phyloP scores from a whole-genome alignment of 176 grass and related monocot species.

The Carex scoparia region DNA sequence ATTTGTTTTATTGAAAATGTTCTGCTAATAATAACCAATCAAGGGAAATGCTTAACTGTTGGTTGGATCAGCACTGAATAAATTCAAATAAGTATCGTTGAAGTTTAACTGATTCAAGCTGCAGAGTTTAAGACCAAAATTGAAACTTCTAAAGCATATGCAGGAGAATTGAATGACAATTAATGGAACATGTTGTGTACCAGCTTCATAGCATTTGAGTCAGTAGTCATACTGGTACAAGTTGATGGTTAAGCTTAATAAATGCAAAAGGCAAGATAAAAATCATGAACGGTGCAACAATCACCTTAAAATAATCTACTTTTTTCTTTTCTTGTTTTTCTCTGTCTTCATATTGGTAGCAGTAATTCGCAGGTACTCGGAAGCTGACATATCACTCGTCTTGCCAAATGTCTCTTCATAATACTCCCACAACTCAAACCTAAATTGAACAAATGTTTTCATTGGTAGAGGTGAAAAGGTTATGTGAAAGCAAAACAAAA shows the following conservation, averaged over 20 bases:
- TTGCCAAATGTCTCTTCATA: constrained; percentile 63
- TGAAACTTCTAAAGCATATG: background rate
- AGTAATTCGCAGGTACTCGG: constrained; percentile 54
- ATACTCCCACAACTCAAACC: constrained; percentile 70
- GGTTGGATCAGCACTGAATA: background rate
- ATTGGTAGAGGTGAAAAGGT: background rate
- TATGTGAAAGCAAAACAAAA: background rate
- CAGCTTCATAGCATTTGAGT: background rate
- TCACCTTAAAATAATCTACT: background rate
- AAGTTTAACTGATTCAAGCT: background rate
- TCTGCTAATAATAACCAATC: background rate
- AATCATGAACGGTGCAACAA: background rate
- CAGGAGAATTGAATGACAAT: background rate
- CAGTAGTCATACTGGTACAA: background rate
- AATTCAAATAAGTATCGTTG: too few relatives aligned
- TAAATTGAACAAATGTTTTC: constrained; percentile 21
- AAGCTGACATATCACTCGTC: constrained; percentile 51
- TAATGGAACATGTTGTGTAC: background rate
- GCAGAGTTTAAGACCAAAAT: background rate
- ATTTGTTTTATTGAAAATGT: background rate
- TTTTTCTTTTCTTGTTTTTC: background rate
- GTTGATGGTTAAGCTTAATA: background rate
- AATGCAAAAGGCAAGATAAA: background rate
- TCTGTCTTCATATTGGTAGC: constrained; percentile 52
- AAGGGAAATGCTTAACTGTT: background rate